These are phyloP conservation scores for Abelmoschus esculentus DNA, from an alignment of 345 rosid genomes.

Conservation along the genomic window DNA sequence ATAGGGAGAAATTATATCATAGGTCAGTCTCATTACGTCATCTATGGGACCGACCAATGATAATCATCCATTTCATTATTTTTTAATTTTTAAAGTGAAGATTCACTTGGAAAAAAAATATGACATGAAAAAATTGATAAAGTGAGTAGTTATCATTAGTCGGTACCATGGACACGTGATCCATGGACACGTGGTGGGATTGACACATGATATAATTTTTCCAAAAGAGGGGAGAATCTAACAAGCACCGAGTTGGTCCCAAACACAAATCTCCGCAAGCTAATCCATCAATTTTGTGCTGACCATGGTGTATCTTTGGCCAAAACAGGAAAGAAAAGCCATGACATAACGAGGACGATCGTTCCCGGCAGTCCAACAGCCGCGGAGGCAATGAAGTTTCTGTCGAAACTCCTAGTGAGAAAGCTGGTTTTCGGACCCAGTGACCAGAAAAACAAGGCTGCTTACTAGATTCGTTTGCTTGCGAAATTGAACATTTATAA, in stretches of 20 bases:
- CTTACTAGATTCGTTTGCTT: conserved; percentile 55
- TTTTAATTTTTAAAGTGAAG: no score
- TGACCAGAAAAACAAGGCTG: conserved; percentile 54
- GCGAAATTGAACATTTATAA: conserved; percentile 53
- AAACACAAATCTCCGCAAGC: conserved; percentile 45
- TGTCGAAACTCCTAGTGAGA: conserved; percentile 44
- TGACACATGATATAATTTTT: no score
- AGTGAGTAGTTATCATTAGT: no score
- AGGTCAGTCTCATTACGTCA: no score
- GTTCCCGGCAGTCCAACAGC: conserved; percentile 49
- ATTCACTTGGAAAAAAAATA: no score
- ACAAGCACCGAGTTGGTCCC: conserved; percentile 47
- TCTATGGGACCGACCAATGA: no score
- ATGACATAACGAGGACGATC: conserved; percentile 36
- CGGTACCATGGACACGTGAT: no score
- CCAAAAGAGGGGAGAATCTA: conserved; percentile 67
- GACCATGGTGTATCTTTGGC: conserved; percentile 39
- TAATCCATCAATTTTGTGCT: conserved; percentile 49
- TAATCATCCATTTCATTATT: no score
- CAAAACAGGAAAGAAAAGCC: conserved; percentile 22
- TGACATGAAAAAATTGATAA: no score
- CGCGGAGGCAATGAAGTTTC: conserved; percentile 34
- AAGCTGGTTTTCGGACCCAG: conserved; percentile 45
- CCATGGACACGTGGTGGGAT: no score
- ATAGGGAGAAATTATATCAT: no score